These are phyloP conservation scores for Sporisorium scitamineum DNA, from an alignment of 1,284 basidiomycete genomes.

Conservation along the genomic window DNA sequence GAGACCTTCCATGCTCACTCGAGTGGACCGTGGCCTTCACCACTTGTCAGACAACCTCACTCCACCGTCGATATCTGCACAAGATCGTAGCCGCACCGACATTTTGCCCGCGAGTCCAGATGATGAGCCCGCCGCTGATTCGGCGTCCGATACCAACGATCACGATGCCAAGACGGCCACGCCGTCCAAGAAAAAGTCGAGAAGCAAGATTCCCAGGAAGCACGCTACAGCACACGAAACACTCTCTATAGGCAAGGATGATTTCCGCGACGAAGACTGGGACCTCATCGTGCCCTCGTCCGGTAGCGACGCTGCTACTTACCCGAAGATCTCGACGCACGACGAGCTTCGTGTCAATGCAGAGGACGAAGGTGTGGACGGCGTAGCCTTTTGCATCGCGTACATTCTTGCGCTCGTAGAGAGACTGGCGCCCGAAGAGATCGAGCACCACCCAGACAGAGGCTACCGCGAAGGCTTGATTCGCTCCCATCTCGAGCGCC, in stretches of 20 bases:
- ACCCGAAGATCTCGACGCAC: not conserved
- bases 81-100: constrained; percentile 9
- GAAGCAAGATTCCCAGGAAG: constrained; percentile 25
- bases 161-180: not conserved
- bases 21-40: constrained; percentile 65
- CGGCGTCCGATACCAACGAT: constrained; percentile 9
- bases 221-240: constrained; percentile 6
- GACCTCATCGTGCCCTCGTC: constrained; percentile 47
- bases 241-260: not conserved
- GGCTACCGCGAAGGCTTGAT: constrained; percentile 65
- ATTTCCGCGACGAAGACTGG: constrained; percentile 41
- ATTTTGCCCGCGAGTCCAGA: not conserved
- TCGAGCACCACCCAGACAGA: constrained; percentile 63
- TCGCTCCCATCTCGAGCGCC: constrained; percentile 65
- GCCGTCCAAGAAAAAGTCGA: constrained; percentile 30
- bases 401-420: constrained; percentile 68
- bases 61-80: not conserved
- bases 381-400: constrained; percentile 66
- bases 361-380: constrained; percentile 58
- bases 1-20: constrained; percentile 56
- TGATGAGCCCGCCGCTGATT: constrained; percentile 6
- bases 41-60: constrained; percentile 31
- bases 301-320: constrained; percentile 7
- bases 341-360: constrained; percentile 60
- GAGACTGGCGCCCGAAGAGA: constrained; percentile 64